phyloP scores from a whole-genome alignment of 2,329 filamentous ascomycete species.

The Ceratocystis ficicola region DNA sequence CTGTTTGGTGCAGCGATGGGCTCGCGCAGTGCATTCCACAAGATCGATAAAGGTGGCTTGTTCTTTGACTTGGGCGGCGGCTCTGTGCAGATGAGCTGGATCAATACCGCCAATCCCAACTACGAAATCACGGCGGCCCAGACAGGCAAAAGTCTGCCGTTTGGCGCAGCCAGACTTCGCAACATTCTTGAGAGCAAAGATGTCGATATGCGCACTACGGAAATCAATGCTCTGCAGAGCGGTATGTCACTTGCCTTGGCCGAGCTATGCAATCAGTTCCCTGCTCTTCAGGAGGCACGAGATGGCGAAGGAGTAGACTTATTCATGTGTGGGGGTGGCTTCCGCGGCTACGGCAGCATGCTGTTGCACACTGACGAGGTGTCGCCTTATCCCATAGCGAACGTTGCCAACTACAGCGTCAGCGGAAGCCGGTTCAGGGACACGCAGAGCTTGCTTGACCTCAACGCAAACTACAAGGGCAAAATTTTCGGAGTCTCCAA shows the following conservation, averaged over 20 bases:
- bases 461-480: slow-evolving; percentile 39
- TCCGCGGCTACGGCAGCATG: slow-evolving; percentile 81
- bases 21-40: slow-evolving; percentile 59
- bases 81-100: slow-evolving; percentile 53
- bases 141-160: slow-evolving; percentile 47
- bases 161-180: slow-evolving; percentile 47
- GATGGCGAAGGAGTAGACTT: slow-evolving; percentile 45
- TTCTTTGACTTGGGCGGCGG: slow-evolving; percentile 79
- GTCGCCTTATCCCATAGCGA: slow-evolving; percentile 69
- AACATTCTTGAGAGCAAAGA: slow-evolving; percentile 36
- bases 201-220: slow-evolving; percentile 33
- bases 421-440: slow-evolving; percentile 47
- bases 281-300: slow-evolving; percentile 34
- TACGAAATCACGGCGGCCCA: slow-evolving; percentile 45
- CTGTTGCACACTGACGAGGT: slow-evolving; percentile 66
- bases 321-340: slow-evolving; percentile 81
- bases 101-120: slow-evolving; percentile 37
- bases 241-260: slow-evolving; percentile 50
- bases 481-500: slow-evolving; percentile 69
- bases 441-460: slow-evolving; percentile 39
- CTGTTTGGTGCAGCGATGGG: slow-evolving; percentile 67
- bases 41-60: slow-evolving; percentile 45
- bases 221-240: slow-evolving; percentile 43
- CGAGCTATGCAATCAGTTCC: slow-evolving; percentile 38
- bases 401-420: slow-evolving; percentile 67